These are phyloP conservation scores for Phytophthora vignae DNA, from an alignment of 352 stramenopile genomes.

Conservation along the genomic window DNA sequence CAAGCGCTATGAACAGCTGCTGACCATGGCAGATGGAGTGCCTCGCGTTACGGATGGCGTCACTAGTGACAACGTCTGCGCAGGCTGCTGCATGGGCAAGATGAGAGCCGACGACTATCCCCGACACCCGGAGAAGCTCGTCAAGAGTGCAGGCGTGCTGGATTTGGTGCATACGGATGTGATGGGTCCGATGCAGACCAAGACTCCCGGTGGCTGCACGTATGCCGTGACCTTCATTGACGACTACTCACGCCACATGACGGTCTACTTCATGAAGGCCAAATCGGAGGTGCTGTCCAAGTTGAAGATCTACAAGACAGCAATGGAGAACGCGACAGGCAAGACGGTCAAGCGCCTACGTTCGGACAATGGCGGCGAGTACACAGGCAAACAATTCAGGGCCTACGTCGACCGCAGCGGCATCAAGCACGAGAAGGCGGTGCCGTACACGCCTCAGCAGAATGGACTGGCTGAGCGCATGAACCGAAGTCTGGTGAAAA, in stretches of 20 bases:
- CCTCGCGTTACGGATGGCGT: not conserved
- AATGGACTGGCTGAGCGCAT: slow-evolving; percentile 33
- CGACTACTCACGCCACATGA: slow-evolving; percentile 26
- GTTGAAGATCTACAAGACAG: slow-evolving; percentile 3
- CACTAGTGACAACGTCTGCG: not conserved
- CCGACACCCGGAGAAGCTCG: slow-evolving; percentile 1
- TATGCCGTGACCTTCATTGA: slow-evolving; percentile 28
- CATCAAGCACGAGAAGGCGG: slow-evolving; percentile 6
- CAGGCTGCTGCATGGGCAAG: not conserved
- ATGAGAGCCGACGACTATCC: not conserved
- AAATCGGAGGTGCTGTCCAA: not conserved
- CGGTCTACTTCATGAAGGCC: slow-evolving; percentile 22
- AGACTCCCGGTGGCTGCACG: slow-evolving; percentile 10
- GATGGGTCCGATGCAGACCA: slow-evolving; percentile 24
- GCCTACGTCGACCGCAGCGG: not conserved
- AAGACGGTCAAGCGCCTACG: not conserved
- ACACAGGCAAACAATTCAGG: not conserved
- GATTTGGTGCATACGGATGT: slow-evolving; percentile 21
- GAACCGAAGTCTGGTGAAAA: slow-evolving; percentile 28
- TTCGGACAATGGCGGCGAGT: not conserved
- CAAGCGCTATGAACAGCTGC: not conserved
- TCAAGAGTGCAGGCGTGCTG: slow-evolving; percentile 21
- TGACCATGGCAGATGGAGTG: not conserved
- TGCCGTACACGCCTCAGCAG: slow-evolving; percentile 30
- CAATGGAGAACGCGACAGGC: slow-evolving; percentile 9